Conservation (phyloP, 2,329 filamentous ascomycete species). For the Cordyceps cicadae region DNA sequence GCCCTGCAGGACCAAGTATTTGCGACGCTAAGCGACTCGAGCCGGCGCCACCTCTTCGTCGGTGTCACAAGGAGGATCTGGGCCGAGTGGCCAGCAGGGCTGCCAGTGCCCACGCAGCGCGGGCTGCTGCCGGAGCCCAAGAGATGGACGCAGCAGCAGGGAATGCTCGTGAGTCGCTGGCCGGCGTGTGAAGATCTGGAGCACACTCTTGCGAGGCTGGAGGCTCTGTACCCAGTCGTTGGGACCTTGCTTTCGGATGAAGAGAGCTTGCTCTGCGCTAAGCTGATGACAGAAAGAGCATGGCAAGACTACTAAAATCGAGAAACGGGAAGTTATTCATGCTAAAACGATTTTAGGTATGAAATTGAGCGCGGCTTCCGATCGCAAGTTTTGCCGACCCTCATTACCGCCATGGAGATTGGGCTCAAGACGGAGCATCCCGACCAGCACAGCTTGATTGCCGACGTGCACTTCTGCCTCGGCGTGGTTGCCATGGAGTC, state of each 20-base stretch:
- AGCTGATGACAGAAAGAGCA: not conserved
- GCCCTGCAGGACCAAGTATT: slow-evolving; percentile 3
- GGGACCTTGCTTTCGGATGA: not conserved
- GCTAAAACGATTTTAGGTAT: not conserved
- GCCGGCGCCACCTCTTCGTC: not conserved
- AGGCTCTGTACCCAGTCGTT: not conserved
- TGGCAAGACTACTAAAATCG: not conserved
- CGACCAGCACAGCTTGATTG: not conserved
- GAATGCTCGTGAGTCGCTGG: slow-evolving; percentile 6
- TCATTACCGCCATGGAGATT: slow-evolving; percentile 7
- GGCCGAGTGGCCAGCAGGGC: slow-evolving; percentile 8
- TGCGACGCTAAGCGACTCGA: not conserved
- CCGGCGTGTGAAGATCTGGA: not conserved
- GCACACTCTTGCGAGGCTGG: not conserved
- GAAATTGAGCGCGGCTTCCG: slow-evolving; percentile 11
- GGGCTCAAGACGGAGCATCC: not conserved
- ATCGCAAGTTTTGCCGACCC: slow-evolving; percentile 1
- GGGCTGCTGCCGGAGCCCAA: slow-evolving; percentile 8
- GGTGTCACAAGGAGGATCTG: slow-evolving; percentile 1
- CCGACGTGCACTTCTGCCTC: slow-evolving; percentile 11
- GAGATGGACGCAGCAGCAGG: not conserved
- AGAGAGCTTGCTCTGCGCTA: not conserved
- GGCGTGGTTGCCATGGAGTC: slow-evolving; percentile 14
- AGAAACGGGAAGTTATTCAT: not conserved
- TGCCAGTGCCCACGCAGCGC: slow-evolving; percentile 4